Conservation (phyloP, 768 basidiomycete species). For the Termitomyces sp. region DNA sequence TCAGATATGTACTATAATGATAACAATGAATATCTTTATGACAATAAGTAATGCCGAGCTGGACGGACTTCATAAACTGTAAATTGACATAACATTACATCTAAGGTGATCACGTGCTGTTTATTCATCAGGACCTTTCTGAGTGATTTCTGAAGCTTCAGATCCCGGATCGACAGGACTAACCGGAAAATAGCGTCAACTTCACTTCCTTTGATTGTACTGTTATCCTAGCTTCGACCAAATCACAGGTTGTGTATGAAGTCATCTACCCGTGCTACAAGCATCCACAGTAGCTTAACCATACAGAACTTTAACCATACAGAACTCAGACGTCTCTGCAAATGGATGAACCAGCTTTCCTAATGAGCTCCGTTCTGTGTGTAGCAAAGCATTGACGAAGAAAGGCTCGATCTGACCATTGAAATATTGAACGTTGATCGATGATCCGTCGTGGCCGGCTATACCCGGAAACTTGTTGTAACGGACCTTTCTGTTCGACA, state of each 20-base stretch:
- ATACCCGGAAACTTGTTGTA: no score
- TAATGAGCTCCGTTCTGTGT: background rate
- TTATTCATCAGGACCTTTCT: background rate
- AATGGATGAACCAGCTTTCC: background rate
- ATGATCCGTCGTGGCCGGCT: background rate
- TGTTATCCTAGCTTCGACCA: no score
- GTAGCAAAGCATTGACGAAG: background rate
- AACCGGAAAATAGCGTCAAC: background rate
- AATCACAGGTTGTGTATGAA: background rate
- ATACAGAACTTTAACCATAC: background rate
- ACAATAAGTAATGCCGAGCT: background rate
- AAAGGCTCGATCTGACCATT: background rate
- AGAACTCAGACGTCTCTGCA: background rate
- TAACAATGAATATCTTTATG: no score
- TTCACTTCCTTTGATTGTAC: background rate
- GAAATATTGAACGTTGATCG: no score
- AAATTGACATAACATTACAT: no score
- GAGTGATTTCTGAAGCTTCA: background rate
- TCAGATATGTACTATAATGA: conserved; percentile 63
- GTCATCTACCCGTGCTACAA: background rate
- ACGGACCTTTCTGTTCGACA: background rate
- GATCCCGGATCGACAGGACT: background rate
- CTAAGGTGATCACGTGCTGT: background rate
- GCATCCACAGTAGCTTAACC: background rate
- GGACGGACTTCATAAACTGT: background rate